phyloP scores from a whole-genome alignment of 495 filamentous ascomycete species.

The Melanomma pulvis-pyrius region DNA sequence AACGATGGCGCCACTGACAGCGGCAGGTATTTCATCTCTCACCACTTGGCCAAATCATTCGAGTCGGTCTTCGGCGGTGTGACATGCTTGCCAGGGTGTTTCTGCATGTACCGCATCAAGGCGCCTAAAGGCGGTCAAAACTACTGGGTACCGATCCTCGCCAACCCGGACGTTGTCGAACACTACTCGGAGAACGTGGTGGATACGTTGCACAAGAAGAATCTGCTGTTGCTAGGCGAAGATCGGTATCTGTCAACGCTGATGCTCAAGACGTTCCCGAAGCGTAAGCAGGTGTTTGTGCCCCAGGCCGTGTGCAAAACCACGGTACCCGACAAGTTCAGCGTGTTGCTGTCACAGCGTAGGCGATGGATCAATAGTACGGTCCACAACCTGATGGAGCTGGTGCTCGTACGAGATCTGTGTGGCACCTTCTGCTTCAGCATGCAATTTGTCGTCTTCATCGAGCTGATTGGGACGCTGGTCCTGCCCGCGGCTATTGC shows the following conservation, averaged over 20 bases:
- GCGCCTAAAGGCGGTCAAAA: conserved; percentile 97
- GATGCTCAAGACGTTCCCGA: conserved; percentile 98
- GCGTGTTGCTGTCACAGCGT: conserved; percentile 88
- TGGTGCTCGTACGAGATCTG: conserved; percentile 91
- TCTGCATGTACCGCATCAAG: conserved; percentile 99
- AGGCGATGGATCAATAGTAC: conserved; percentile 99
- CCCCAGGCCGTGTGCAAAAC: conserved; percentile 99
- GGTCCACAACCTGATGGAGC: conserved; percentile 97
- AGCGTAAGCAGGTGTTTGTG: conserved; percentile 98
- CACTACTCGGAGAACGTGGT: conserved; percentile 99
- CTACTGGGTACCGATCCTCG: conserved; percentile 98
- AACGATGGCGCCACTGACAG: conserved; percentile 37
- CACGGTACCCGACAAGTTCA: conserved; percentile 90
- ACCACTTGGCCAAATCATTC: conserved; percentile 95
- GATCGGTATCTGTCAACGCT: conserved; percentile 96
- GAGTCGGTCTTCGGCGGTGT: conserved; percentile 99
- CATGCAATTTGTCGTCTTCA: conserved; percentile 98
- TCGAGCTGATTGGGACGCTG: conserved; percentile 92
- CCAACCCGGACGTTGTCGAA: conserved; percentile 97
- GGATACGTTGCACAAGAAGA: conserved; percentile 99
- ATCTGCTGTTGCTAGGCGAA: conserved; percentile 89
- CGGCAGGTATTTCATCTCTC: conserved; percentile 86
- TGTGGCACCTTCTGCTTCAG: conserved; percentile 99
- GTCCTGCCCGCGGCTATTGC: conserved; percentile 94
- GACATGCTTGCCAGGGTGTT: conserved; percentile 97